Base-by-base conservation (phyloP, 1,284 basidiomycete species). In the Flammula alnicola region DNA sequence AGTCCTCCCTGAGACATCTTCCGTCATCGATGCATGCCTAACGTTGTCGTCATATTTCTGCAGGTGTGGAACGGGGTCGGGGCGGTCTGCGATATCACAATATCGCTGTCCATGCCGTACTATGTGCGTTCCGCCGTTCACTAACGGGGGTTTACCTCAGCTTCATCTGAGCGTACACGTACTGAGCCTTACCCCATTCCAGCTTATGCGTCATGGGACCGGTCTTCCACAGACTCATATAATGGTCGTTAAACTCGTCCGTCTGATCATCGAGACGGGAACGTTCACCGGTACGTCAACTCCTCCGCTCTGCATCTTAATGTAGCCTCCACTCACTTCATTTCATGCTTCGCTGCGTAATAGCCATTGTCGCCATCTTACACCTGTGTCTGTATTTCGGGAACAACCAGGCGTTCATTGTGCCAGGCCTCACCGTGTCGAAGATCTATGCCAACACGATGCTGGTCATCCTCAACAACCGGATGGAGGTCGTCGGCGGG, bases 361-460 rank as follows among this genome's bases (percentile, higher is more conserved):
- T 26, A 65, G 65, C 63, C n/a, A 42, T 58, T 29, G 25, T 67
- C 14, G 63, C 62, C 12, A 60, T 65, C 23, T 36, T 62, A 16
- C 62, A 63, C 47, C 53, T 64, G 14, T 59, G 61, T 35, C 53
- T 64, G 8, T 64, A 64, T 45, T 64, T 62, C 27, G 47, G 56
- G 10, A 56, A 51, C 42, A 52, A 49, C 10, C 35, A 55, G 9
- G 33, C 53, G 5, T 67, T 64, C 50, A 46, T 64, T 27, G 45
- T 63, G 5, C 54, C 59, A 17, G 62, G 63, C 2, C 50, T 65
- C 20, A 55, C 53, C 11, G 51, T 67, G 12, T 61, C 65, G 1
- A 67, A 67, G 50, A 27, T 65, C 5, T 66, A 67, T 31, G 61
- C 61, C n/a, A 67, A 64, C 51, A 64, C 64, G 4, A 60, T 63